Evolutionary conservation across 345 rosid genomes (phyloP).

Genomic region (Populus simonii): DNA sequence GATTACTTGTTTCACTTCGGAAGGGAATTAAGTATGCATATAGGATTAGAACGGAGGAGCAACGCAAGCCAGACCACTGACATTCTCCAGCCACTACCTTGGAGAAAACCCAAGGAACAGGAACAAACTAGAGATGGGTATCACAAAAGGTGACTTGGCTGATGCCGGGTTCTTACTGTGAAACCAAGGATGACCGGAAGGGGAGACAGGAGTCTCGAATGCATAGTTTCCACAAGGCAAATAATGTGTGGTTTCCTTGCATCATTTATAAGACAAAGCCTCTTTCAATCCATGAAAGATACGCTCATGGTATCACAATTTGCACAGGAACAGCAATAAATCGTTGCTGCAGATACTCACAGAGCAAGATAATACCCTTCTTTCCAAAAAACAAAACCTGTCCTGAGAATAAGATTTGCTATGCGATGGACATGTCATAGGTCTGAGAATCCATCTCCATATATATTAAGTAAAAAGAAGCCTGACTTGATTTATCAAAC

Average conservation of each 20-base stretch:
- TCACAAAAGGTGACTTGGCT: too few species aligned
- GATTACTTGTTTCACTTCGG: too few species aligned
- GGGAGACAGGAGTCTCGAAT: too few species aligned
- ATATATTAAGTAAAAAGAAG: not conserved
- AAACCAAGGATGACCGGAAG: too few species aligned
- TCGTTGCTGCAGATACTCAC: not conserved
- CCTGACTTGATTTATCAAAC: not conserved
- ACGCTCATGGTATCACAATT: not conserved
- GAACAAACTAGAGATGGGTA: too few species aligned
- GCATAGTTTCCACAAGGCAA: not conserved
- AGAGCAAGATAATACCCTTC: not conserved
- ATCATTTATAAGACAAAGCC: not conserved
- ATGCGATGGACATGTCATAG: not conserved
- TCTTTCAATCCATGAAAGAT: not conserved
- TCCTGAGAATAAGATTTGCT: not conserved
- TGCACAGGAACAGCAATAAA: not conserved
- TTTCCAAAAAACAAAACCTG: not conserved
- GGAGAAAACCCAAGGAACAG: too few species aligned
- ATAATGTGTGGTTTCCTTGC: not conserved
- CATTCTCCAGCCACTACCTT: too few species aligned
- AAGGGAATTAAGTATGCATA: too few species aligned
- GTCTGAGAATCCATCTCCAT: not conserved
- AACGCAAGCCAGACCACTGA: too few species aligned
- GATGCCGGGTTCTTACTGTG: too few species aligned
- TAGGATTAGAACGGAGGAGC: too few species aligned